Base-by-base conservation (phyloP, 208 protist genomes). In the Trypanosomatidae sp. region DNA sequence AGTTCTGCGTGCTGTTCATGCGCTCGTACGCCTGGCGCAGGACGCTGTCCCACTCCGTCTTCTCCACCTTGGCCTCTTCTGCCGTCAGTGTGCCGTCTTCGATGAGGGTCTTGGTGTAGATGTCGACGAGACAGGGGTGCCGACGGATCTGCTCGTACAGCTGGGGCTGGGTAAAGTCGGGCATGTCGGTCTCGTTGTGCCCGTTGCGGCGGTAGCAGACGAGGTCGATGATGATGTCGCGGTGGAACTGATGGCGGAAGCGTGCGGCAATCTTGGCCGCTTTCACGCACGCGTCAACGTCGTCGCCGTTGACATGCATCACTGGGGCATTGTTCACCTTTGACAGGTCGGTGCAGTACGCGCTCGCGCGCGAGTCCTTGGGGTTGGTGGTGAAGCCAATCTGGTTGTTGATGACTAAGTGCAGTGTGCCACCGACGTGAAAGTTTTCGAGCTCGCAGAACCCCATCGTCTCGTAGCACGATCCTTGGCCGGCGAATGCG, bases 341-440 rank as follows among this genome's bases (percentile, higher is more conserved):
- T 12, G 95, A 93, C 17, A 99, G 80, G 81, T 99, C 98, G 22
- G 97, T 98, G 87, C 97, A 99, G 86, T 99, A 99, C 25, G 89
- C 89, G 47, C 95, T 97, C 8, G 95, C 95, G 53, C 98, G 94
- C 39, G 89, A 86, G 62, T 94, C 85, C 71, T 78, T 87, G 55
- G 98, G 96, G 84, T 99, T 91, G 3, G 98, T 99, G 22, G 98
- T 99, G 90, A 99, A 99, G 75, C 98, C 97, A 74, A 99, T 98
- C 88, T 99, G 97, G 86, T 99, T 99, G 91, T 99, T 99, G 58
- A 99, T 94, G 50, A 99, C 92, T 62, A 99, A 93, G 81, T 99
- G 99, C 36, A 99, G 73, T 3, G 98, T 99, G 76, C 99, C 99
- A 65, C 99, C 99, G 36, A 97, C 97, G 69, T 92, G 88, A 81